Evolutionary conservation across 192 early-diverging fungal genomes (phyloP).

Genomic region (Piromyces sp.): DNA sequence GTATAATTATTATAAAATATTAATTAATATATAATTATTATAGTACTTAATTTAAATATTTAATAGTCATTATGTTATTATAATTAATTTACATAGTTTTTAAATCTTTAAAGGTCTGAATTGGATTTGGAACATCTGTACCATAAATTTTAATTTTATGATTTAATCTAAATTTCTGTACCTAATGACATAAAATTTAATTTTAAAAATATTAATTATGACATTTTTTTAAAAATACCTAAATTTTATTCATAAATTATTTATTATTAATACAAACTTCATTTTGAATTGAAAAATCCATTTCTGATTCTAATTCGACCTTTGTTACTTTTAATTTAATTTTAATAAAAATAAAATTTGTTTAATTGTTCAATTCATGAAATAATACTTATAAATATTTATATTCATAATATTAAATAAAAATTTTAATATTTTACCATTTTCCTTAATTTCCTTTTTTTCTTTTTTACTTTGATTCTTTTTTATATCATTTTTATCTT

Average conservation of each 20-base stretch:
- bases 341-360: not conserved
- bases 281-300: not conserved
- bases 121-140: constrained; percentile 67
- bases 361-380: not conserved
- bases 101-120: constrained; percentile 56
- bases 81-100: constrained; percentile 33
- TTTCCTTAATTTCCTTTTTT: not conserved
- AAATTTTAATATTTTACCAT: not conserved
- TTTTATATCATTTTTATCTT: not conserved
- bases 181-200: constrained; percentile 7
- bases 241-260: no score
- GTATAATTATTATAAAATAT: not conserved
- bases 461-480: not conserved
- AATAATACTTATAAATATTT: not conserved
- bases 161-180: constrained; percentile 47
- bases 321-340: not conserved
- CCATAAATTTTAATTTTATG: constrained; percentile 71
- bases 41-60: no score
- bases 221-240: no score
- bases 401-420: no score
- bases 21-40: constrained; percentile 24
- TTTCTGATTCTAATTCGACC: not conserved
- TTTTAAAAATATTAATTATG: constrained; percentile 2
- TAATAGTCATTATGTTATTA: no score
- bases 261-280: constrained; percentile 7